These are phyloP conservation scores for Talaromyces adpressus DNA, from an alignment of 495 filamentous ascomycete genomes.

Conservation along the genomic window DNA sequence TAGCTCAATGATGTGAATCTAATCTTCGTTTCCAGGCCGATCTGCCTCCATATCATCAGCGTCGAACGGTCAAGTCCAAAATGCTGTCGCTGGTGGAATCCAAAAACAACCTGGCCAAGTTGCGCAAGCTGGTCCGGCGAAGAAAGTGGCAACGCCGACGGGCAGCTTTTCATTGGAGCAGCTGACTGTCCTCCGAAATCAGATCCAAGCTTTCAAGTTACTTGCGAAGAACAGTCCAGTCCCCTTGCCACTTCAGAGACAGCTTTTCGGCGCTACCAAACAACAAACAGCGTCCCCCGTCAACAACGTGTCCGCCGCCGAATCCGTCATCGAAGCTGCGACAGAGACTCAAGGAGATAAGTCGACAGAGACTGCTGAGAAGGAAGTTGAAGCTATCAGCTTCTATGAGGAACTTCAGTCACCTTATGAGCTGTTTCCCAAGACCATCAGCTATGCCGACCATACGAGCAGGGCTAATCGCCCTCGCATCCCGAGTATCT, in stretches of 20 bases:
- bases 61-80: conserved; percentile 23
- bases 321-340: conserved; percentile 44
- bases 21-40: conserved; percentile 19
- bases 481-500: conserved; percentile 72
- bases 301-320: conserved; percentile 48
- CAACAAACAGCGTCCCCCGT: conserved; percentile 50
- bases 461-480: conserved; percentile 67
- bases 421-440: conserved; percentile 52
- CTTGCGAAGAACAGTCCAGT: conserved; percentile 75
- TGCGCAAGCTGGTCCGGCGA: conserved; percentile 14
- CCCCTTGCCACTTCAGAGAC: conserved; percentile 63
- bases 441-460: conserved; percentile 67
- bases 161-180: conserved; percentile 64
- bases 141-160: conserved; percentile 31
- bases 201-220: conserved; percentile 77
- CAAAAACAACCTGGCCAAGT: conserved; percentile 25
- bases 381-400: conserved; percentile 24
- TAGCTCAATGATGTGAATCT: background rate
- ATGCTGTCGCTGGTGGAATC: conserved; percentile 17
- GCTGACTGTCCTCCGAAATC: conserved; percentile 59
- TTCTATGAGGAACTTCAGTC: conserved; percentile 59
- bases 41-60: conserved; percentile 41
- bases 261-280: conserved; percentile 66
- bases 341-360: conserved; percentile 28
- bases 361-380: conserved; percentile 26